These are phyloP conservation scores for Alternaria sp. DNA, from an alignment of 2,329 filamentous ascomycete species.

Conservation along the genomic window DNA sequence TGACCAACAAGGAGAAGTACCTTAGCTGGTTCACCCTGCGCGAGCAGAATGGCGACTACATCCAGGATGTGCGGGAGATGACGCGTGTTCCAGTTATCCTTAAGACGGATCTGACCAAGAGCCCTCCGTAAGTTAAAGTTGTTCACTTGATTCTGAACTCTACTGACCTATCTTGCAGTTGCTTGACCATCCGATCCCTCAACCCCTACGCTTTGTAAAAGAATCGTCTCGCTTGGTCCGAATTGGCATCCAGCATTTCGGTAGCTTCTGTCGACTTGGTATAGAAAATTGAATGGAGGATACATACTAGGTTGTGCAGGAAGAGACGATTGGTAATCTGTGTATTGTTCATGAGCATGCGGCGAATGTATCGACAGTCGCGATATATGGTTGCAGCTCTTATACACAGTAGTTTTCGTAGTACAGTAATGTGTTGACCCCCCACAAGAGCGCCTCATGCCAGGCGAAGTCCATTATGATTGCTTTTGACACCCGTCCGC, in stretches of 20 bases:
- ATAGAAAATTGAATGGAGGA: conserved; percentile 46
- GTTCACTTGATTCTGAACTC: neutral
- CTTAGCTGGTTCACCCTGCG: conserved; percentile 86
- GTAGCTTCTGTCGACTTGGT: conserved; percentile 33
- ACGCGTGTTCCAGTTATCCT: conserved; percentile 95
- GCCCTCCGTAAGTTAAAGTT: conserved; percentile 85
- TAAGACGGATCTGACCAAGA: conserved; percentile 98
- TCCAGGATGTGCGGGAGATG: conserved; percentile 99
- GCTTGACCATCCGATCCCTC: conserved; percentile 82
- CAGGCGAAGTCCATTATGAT: conserved; percentile 25
- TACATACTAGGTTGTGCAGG: conserved; percentile 34
- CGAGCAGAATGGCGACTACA: conserved; percentile 93
- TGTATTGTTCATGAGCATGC: conserved; percentile 45
- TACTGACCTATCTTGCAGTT: conserved; percentile 60
- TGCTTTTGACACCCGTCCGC: conserved; percentile 26
- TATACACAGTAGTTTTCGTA: conserved; percentile 35
- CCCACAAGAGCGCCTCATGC: conserved; percentile 13
- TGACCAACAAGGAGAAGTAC: conserved; percentile 97
- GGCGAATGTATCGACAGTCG: conserved; percentile 30
- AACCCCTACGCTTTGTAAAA: conserved; percentile 75
- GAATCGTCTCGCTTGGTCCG: conserved; percentile 6
- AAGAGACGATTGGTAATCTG: conserved; percentile 27
- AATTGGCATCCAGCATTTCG: neutral
- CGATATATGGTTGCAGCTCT: conserved; percentile 36
- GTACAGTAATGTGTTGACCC: conserved; percentile 44